Evolutionary conservation across 2,329 filamentous ascomycete genomes (phyloP).

Genomic region (Arthrobotrys iridis): DNA sequence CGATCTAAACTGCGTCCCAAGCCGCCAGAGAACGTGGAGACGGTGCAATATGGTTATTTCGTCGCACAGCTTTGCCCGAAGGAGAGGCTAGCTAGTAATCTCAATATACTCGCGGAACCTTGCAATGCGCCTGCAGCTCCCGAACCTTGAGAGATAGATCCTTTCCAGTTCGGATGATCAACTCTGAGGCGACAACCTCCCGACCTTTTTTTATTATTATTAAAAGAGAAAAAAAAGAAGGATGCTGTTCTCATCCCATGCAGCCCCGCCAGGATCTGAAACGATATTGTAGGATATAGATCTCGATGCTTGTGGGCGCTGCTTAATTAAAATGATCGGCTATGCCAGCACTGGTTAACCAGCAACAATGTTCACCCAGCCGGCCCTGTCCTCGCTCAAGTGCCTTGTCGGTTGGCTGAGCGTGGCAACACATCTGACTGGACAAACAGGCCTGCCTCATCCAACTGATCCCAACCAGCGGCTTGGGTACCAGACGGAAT

Average conservation of each 20-base stretch:
- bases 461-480: not conserved
- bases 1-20: conserved; percentile 12
- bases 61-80: conserved; percentile 42
- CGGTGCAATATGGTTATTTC: not conserved
- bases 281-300: conserved; percentile 12
- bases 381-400: no score
- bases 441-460: not conserved
- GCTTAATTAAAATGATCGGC: conserved; percentile 1
- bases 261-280: conserved; percentile 1
- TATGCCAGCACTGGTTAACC: not conserved
- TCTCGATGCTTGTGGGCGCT: not conserved
- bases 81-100: conserved; percentile 10
- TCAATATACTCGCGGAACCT: conserved; percentile 32
- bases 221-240: conserved; percentile 1
- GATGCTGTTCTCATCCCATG: not conserved
- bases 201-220: conserved; percentile 4
- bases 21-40: conserved; percentile 16
- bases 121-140: conserved; percentile 45
- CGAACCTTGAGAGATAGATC: conserved; percentile 30
- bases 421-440: not conserved
- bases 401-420: not conserved
- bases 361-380: no score
- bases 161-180: conserved; percentile 27
- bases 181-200: conserved; percentile 9
- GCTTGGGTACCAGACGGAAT: conserved; percentile 1